Evolutionary conservation across 345 rosid genomes (phyloP).

Genomic region (Lumnitzera racemosa): DNA sequence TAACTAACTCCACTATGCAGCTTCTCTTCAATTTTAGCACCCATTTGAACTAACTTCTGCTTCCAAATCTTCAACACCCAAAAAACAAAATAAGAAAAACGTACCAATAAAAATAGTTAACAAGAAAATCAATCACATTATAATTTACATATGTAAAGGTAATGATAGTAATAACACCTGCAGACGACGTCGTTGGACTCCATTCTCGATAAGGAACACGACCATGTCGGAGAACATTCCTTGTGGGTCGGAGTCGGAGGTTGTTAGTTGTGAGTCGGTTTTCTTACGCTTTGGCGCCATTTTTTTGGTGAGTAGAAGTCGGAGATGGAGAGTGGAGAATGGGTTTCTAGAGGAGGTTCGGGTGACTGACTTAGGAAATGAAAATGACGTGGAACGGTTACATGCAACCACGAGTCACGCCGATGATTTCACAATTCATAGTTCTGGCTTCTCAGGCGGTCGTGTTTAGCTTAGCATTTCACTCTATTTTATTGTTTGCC

Average conservation of each 20-base stretch:
- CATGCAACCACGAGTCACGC: too few relatives aligned
- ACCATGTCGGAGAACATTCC: conserved; percentile 76
- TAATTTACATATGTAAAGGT: background rate
- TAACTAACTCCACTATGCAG: conserved; percentile 54
- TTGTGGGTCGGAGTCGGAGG: conserved; percentile 24
- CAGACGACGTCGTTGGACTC: conserved; percentile 74
- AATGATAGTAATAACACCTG: conserved; percentile 36
- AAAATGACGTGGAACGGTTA: too few relatives aligned
- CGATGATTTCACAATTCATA: too few relatives aligned
- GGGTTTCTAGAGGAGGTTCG: too few relatives aligned
- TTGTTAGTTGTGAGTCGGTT: conserved; percentile 23
- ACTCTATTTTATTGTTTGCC: too few relatives aligned
- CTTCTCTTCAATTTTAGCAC: conserved; percentile 47
- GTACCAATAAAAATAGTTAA: background rate
- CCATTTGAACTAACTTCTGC: conserved; percentile 84
- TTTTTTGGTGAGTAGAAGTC: background rate
- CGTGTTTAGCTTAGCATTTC: too few relatives aligned
- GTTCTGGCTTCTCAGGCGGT: too few relatives aligned
- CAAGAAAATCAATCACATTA: background rate
- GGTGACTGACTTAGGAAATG: too few relatives aligned
- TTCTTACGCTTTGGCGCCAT: conserved; percentile 76
- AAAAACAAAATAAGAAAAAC: background rate
- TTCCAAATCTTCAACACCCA: conserved; percentile 61
- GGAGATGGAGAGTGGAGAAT: too few relatives aligned
- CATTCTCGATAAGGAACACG: conserved; percentile 49